Evolutionary conservation across 2,329 filamentous ascomycete species (phyloP), one percentile per base, ranked within the genome.

Genomic region (Aspergillus latus): DNA sequence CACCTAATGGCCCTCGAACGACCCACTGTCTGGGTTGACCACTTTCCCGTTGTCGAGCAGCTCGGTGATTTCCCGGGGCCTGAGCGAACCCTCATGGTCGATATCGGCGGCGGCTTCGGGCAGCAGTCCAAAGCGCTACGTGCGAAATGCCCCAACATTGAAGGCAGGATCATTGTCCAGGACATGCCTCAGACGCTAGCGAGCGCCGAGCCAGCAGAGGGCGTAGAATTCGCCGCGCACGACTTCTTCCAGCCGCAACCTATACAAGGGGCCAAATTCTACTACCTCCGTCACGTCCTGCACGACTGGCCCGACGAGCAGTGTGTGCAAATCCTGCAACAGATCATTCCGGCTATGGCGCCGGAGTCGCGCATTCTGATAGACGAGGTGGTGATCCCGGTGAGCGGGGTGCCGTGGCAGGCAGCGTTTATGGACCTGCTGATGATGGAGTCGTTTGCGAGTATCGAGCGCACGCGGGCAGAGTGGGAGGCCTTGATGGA

Each of bases 171-270:
- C 11, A 39, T 59, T 8, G n/a, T 59, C 9, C 59, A 61, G 34
- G 59, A 61, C 5, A 13, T 54, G 3, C 42, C 53, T 0, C 36
- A 54, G 21, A 45, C 44, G 0, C 16, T 59, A 5, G 32, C 36
- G 5, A 11, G 26, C 6, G 53, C 45, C 16, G 26, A 29, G 0
- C 37, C 10, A 13, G 16, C 21, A 2, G 21, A 45, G 1, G 50
- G 53, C 2, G 49, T 61, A 5, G 40, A 59, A 3, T 46, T 40
- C 2, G 52, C 63, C 47, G 56, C 47, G 3, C 50, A 64, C 34
- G 49, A 67, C 49, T 62, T 59, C n/a, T 61, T 61, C 48, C 5
- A 37, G 9, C 42, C 36, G 2, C 59, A 61, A 34, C 46, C 53
- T 0, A 15, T 61, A 3, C 36, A 57, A 28, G 59, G 59, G 48